These are phyloP conservation scores for Pyrenula massariospora DNA, from an alignment of 495 filamentous ascomycete genomes.

Conservation along the genomic window DNA sequence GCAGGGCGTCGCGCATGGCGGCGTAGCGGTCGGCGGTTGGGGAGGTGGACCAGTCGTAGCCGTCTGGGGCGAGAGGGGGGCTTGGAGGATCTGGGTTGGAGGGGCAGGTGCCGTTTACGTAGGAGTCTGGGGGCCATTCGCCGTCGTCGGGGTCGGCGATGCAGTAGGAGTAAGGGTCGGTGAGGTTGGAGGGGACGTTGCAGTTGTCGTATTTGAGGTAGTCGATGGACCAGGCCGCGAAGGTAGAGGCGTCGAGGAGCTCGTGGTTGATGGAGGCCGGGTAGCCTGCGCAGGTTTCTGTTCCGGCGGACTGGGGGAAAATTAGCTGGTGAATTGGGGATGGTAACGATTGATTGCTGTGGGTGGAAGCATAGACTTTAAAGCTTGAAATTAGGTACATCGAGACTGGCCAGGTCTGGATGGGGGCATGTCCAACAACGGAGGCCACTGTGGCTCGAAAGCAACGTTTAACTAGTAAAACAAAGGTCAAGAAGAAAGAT, in stretches of 20 bases:
- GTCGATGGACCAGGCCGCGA: constrained; percentile 53
- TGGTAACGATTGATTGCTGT: too few species aligned
- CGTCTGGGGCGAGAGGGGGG: constrained; percentile 15
- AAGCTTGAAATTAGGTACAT: too few species aligned
- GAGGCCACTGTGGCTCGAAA: too few species aligned
- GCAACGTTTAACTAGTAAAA: too few species aligned
- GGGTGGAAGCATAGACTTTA: too few species aligned
- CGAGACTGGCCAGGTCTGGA: too few species aligned
- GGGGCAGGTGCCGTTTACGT: constrained; percentile 29
- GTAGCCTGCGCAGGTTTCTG: constrained; percentile 26
- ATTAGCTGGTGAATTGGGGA: too few species aligned
- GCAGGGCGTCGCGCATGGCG: constrained; percentile 50
- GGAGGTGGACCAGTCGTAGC: constrained; percentile 32
- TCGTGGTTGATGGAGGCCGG: constrained; percentile 48
- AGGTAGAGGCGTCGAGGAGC: constrained; percentile 46
- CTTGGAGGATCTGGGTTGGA: background rate
- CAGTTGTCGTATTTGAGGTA: constrained; percentile 56
- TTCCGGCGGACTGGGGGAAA: constrained; percentile 21
- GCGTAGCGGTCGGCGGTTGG: constrained; percentile 40
- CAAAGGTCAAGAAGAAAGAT: background rate
- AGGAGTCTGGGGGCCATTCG: constrained; percentile 2
- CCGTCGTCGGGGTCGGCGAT: constrained; percentile 17
- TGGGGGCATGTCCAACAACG: too few species aligned
- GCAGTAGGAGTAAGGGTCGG: constrained; percentile 26
- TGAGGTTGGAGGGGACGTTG: constrained; percentile 30